Base-by-base conservation (phyloP, 164 flowering plant genomes). In the Vitis rotundifolia region DNA sequence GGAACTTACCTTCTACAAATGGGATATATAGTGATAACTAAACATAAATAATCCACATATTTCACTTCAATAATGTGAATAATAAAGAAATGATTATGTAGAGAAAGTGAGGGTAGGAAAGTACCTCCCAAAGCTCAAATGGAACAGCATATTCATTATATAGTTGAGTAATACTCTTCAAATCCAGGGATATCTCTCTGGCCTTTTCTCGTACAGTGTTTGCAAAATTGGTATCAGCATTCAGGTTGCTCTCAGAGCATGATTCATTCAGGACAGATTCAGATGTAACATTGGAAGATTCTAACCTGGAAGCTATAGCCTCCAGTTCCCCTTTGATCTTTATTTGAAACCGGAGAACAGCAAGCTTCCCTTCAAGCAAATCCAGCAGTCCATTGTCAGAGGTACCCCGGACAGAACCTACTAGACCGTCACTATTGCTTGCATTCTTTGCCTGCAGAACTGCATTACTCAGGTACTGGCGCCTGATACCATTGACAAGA, bases 71-170 rank as follows among this genome's bases (percentile, higher is more conserved):
- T 37, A 37, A 37, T 6, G 44, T 5, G 44, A 37, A 37, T 37
- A 6, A 3, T 37, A 3, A 37, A 37, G 44, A 37, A 63, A 2
- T 6, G 15, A 12, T 14, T 15, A 70, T 22, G 12, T 2, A 53
- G 49, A 48, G 5, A 58, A n/a, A 63, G 66, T 50, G 18, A 61
- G 48, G 51, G 44, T 56, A 58, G 29, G 60, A 48, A 54, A 29
- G 7, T 83, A 95, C 98, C 97, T 96, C 99, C 97, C 98, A 96
- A 68, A 96, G 92, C 77, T 96, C 95, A 82, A 87, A 96, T 48
- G 99, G 98, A 78, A 91, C 93, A 18, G 98, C 98, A 84, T 87
- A 96, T 13, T 96, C 99, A 80, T 96, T 96, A 76, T 93, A 96
- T 55, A 96, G 77, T 63, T 91, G 93, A 71, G 98, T 96, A 65